Conservation (phyloP, 176 grass and related monocot genomes). For the Raddia distichophylla region DNA sequence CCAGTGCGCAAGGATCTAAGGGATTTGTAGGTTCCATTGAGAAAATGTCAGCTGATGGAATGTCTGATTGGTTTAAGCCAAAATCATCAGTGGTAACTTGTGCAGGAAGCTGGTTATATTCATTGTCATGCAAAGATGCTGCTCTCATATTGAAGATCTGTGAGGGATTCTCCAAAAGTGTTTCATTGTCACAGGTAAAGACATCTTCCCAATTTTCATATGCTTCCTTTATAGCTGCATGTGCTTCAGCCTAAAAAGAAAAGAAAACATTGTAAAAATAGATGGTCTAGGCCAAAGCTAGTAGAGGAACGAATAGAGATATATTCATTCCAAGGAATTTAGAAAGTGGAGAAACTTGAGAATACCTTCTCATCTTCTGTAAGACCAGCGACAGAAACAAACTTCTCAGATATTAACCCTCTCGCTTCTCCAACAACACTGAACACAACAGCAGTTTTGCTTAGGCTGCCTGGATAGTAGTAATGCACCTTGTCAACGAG, state of each 20-base stretch:
- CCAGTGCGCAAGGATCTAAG: slow-evolving; percentile 37
- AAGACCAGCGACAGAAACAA: slow-evolving; percentile 59
- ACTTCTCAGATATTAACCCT: slow-evolving; percentile 63
- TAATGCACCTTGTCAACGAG: slow-evolving; percentile 63
- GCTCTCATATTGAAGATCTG: slow-evolving; percentile 47
- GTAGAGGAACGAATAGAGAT: slow-evolving; percentile 3
- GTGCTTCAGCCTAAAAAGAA: slow-evolving; percentile 67
- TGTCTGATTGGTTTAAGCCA: slow-evolving; percentile 49
- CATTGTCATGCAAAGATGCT: slow-evolving; percentile 42
- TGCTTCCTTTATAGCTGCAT: slow-evolving; percentile 59
- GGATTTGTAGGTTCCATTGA: slow-evolving; percentile 38
- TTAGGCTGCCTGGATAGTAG: slow-evolving; percentile 57
- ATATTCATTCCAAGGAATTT: not conserved
- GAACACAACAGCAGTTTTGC: slow-evolving; percentile 73
- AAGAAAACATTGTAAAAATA: slow-evolving; percentile 18
- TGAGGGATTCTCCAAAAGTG: slow-evolving; percentile 36
- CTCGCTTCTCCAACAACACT: slow-evolving; percentile 72
- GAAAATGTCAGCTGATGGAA: slow-evolving; percentile 68
- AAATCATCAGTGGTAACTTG: slow-evolving; percentile 50
- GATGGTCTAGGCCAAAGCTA: not conserved
- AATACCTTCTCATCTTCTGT: slow-evolving; percentile 70
- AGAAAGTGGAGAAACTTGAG: not conserved
- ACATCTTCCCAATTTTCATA: slow-evolving; percentile 78
- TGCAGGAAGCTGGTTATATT: slow-evolving; percentile 48
- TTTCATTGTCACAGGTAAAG: slow-evolving; percentile 48